Conservation (phyloP, 139 green algal genomes). For the Chlorella ohadii region DNA sequence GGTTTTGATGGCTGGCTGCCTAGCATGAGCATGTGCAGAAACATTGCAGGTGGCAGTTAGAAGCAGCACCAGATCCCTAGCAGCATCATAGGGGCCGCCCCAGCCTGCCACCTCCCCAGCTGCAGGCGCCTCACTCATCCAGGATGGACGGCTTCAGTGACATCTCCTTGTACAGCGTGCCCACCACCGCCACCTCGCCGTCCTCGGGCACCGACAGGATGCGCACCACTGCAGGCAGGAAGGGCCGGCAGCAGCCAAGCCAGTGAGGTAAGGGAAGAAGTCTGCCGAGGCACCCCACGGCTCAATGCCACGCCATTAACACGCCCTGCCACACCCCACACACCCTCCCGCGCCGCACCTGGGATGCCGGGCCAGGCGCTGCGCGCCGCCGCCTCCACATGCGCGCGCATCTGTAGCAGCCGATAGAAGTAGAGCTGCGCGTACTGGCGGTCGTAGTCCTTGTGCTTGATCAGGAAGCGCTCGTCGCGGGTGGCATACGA, state of each 20-base stretch:
- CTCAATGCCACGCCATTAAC: too few relatives aligned
- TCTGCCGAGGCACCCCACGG: too few relatives aligned
- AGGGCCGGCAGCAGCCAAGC: neutral
- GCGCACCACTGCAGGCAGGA: conserved; percentile 58
- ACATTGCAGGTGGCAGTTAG: too few relatives aligned
- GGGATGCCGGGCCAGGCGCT: conserved; percentile 76
- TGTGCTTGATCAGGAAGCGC: conserved; percentile 55
- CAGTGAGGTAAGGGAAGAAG: too few relatives aligned
- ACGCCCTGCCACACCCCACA: neutral
- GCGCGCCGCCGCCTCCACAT: conserved; percentile 50
- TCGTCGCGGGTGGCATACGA: conserved; percentile 25
- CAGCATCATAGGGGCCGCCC: too few relatives aligned
- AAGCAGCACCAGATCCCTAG: too few relatives aligned
- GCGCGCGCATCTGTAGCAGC: conserved; percentile 68
- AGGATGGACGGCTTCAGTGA: conserved; percentile 95
- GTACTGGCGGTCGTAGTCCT: conserved; percentile 89
- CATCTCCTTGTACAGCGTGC: conserved; percentile 98
- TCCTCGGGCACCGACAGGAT: conserved; percentile 86
- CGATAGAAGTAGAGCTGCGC: conserved; percentile 94
- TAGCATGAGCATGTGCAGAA: too few relatives aligned
- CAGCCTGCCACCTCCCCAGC: neutral
- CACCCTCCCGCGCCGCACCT: conserved; percentile 41
- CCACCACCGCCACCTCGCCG: conserved; percentile 79
- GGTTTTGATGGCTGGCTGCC: too few relatives aligned
- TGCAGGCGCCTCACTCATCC: conserved; percentile 72